These are phyloP conservation scores for Spergularia azorica DNA, from an alignment of 179 eudicot genomes.

Conservation along the genomic window DNA sequence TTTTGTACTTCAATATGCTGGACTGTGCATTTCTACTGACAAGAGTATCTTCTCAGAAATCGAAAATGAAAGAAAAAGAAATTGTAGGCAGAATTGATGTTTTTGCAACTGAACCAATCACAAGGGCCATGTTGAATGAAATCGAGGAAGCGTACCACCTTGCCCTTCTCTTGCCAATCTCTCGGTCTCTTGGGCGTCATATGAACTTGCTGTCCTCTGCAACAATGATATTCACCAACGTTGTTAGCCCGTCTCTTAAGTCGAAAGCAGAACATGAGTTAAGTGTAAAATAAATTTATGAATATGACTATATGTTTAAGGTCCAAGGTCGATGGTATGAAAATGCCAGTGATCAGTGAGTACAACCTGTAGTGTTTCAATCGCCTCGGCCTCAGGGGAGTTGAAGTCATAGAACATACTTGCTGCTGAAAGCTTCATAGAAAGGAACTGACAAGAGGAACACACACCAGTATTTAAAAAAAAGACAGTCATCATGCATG, in stretches of 20 bases:
- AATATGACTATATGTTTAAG: background rate
- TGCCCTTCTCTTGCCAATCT: conserved; percentile 43
- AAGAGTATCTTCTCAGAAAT: background rate
- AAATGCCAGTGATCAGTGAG: background rate
- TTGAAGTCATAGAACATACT: conserved; percentile 87
- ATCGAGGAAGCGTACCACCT: conserved; percentile 39
- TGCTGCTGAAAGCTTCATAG: conserved; percentile 96
- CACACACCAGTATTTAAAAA: background rate
- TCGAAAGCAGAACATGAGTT: background rate
- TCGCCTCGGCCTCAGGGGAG: conserved; percentile 69
- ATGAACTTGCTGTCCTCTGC: conserved; percentile 44
- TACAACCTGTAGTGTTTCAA: conserved; percentile 54
- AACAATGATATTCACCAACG: background rate
- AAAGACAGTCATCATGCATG: background rate
- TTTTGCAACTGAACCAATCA: background rate
- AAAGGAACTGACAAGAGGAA: conserved; percentile 58
- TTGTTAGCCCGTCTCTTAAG: background rate
- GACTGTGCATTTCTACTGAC: background rate
- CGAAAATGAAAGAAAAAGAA: background rate
- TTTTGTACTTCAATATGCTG: background rate
- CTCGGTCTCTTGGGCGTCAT: conserved; percentile 50
- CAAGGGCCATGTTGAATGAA: conserved; percentile 53
- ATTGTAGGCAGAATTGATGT: background rate
- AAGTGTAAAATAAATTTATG: background rate
- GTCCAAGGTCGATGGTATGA: background rate